These are phyloP conservation scores for Chaetomium strumarium DNA, from an alignment of 2,329 filamentous ascomycete genomes.

Conservation along the genomic window DNA sequence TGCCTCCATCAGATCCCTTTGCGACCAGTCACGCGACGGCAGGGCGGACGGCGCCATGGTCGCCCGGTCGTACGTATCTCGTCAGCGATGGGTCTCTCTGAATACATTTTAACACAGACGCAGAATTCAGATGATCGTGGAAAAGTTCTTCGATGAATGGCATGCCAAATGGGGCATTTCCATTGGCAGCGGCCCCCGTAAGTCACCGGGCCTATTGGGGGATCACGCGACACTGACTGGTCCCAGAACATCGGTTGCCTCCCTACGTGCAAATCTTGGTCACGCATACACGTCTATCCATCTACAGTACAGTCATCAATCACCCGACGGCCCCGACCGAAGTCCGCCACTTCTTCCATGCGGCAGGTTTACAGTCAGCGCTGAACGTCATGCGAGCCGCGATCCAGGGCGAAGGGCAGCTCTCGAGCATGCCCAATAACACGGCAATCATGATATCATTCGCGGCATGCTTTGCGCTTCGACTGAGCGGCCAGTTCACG, in stretches of 20 bases:
- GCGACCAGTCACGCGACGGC: constrained; percentile 48
- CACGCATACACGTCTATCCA: constrained; percentile 67
- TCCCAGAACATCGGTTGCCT: constrained; percentile 44
- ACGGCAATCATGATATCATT: constrained; percentile 75
- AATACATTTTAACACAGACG: constrained; percentile 19
- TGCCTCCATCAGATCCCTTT: constrained; percentile 50
- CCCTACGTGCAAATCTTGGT: constrained; percentile 72
- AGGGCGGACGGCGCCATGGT: constrained; percentile 47
- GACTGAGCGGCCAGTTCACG: constrained; percentile 53
- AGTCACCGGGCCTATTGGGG: constrained; percentile 10
- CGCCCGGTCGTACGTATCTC: constrained; percentile 42
- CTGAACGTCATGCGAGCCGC: constrained; percentile 70
- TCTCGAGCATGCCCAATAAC: constrained; percentile 74
- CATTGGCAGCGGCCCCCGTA: constrained; percentile 49
- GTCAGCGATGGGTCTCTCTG: neutral
- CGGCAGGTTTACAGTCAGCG: constrained; percentile 64
- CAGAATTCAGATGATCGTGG: constrained; percentile 54
- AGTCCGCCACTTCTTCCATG: constrained; percentile 67
- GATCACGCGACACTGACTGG: neutral
- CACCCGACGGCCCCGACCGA: constrained; percentile 64
- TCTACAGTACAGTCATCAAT: constrained; percentile 69
- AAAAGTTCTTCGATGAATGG: constrained; percentile 61
- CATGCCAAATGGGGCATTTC: constrained; percentile 55
- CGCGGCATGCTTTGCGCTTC: constrained; percentile 63
- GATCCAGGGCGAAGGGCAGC: constrained; percentile 62